phyloP scores from a whole-genome alignment of 1,284 basidiomycete genomes.

The Cryptococcus sp. region DNA sequence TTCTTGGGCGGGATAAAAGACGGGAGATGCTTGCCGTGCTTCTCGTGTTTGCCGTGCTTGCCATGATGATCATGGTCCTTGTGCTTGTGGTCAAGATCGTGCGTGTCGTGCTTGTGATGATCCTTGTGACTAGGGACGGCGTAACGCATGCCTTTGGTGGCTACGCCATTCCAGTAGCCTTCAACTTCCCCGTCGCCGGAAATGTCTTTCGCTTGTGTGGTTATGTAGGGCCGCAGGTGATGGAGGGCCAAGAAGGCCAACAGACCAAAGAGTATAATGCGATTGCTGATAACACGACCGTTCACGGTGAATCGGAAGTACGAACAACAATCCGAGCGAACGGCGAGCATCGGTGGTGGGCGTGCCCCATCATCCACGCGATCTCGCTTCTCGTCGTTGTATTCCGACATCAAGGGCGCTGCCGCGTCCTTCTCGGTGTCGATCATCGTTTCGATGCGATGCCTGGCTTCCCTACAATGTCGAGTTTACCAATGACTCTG shows the following conservation, averaged over 20 bases:
- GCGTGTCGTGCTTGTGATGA: conserved; percentile 10
- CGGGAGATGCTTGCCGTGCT: not conserved
- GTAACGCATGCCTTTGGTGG: conserved; percentile 22
- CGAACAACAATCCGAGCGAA: not conserved
- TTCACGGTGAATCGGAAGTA: not conserved
- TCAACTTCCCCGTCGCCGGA: not conserved
- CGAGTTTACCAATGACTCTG: too few relatives aligned
- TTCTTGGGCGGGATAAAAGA: conserved; percentile 31
- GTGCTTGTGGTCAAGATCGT: conserved; percentile 19
- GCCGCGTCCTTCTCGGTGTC: not conserved
- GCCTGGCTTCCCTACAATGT: not conserved
- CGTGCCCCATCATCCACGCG: not conserved
- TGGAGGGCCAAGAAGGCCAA: not conserved
- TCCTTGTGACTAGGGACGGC: conserved; percentile 11
- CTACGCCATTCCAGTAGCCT: conserved; percentile 22
- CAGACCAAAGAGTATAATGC: not conserved
- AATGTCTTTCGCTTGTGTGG: too few relatives aligned
- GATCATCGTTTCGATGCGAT: not conserved
- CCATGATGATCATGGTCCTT: conserved; percentile 12
- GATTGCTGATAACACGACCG: not conserved
- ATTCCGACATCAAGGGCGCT: conserved; percentile 3
- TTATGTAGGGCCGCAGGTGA: not conserved
- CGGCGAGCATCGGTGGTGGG: not conserved
- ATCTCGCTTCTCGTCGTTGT: not conserved
- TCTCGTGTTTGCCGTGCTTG: conserved; percentile 2